Base-by-base conservation (phyloP, 2,329 filamentous ascomycete genomes). In the Aspergillus sclerotialis region DNA sequence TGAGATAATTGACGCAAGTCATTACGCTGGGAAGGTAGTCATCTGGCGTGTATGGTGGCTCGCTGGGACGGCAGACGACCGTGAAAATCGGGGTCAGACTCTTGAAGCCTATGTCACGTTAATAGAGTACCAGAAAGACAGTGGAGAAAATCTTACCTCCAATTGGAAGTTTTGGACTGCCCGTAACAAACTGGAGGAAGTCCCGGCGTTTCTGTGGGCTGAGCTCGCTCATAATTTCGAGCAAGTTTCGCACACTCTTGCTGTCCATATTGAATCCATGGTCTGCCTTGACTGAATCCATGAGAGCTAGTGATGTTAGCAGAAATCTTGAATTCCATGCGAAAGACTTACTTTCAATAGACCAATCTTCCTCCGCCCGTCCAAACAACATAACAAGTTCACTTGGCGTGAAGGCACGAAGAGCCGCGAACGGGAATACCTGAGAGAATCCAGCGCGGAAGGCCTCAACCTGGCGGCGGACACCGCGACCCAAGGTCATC, bases 1-100 rank as follows among this genome's bases (percentile, higher is more conserved):
- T 98, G 52, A 98, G 78, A 60, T 98, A 98, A 63, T 98, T 98
- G 64, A 94, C 92, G 60, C 93, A 98, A 8, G 93, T 98, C 93
- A 98, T 98, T 60, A 98, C 93, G 58, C 89, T 96, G 9, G 93
- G 92, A n/a, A 98, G 75, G 54, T 96, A 98, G 66, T 98, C 92
- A 55, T 98, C 92, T 4, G 90, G 90, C 3, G 82, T 83, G 60
- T 89, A 92, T 2, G 92, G 92, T 11, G 87, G 80, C 56, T 98
- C 92, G 61, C 86, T 94, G n/a, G 90, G 90, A 63, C 95, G 95
- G 73, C 92, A 96, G 28, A 98, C 92, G 43, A 98, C 92, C 3
- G 92, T 98, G 59, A 98, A 96, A 82, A 96, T 95, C 13, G 92
- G 92, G 2, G 88, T 96, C 42, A 98, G 77, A 60, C 82, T 85